phyloP scores from a whole-genome alignment of 2,329 filamentous ascomycete genomes.

The Celoporthe dispersa region DNA sequence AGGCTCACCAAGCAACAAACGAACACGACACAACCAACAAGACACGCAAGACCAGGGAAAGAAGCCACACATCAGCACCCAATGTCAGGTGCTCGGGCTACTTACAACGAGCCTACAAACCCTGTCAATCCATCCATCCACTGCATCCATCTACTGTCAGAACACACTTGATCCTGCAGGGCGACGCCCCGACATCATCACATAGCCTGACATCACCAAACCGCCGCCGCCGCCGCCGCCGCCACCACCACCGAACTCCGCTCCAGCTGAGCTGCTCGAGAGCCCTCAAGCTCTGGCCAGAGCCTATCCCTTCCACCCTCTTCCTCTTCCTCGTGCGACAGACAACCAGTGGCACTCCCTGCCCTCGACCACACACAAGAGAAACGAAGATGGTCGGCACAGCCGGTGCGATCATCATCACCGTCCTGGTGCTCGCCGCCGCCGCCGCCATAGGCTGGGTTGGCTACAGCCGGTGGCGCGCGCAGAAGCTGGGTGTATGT shows the following conservation, averaged over 20 bases:
- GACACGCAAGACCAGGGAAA: neutral
- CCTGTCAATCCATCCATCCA: neutral
- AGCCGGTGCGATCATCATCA: conserved; percentile 72
- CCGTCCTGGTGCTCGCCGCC: conserved; percentile 67
- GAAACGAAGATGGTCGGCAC: conserved; percentile 56
- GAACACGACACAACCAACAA: neutral
- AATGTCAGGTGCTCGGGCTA: conserved; percentile 17
- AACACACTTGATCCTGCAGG: neutral
- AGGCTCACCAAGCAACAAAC: conserved; percentile 4
- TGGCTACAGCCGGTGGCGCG: conserved; percentile 72
- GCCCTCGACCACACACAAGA: conserved; percentile 7
- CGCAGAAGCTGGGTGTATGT: conserved; percentile 71
- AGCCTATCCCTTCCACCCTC: neutral
- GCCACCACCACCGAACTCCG: neutral
- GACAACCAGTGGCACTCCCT: neutral
- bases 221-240: no score
- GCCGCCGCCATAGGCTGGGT: conserved; percentile 67
- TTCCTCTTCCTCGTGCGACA: neutral
- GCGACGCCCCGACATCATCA: neutral
- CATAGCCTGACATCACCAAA: no score
- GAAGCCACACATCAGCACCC: neutral
- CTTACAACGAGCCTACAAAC: neutral
- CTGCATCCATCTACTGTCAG: conserved; percentile 6
- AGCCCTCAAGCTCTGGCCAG: neutral
- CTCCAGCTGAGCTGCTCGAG: neutral